These are phyloP conservation scores for Hippophae tibetana DNA, from an alignment of 306 rosid genomes.

Conservation along the genomic window DNA sequence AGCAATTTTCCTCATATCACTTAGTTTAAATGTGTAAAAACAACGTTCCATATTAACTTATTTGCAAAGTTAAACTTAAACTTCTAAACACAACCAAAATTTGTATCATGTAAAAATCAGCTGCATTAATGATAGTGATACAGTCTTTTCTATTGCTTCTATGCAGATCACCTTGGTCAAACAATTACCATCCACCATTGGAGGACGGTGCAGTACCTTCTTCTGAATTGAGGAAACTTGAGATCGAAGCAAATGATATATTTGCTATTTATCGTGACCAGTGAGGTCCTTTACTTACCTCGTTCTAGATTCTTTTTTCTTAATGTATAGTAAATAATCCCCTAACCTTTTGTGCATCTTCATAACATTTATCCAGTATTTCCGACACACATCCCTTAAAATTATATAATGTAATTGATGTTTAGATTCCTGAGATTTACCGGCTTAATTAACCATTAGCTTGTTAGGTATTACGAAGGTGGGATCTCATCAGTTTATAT, in stretches of 20 bases:
- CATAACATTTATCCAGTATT: conserved; percentile 6
- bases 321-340: conserved; percentile 11
- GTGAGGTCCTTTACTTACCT: conserved; percentile 98
- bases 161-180: conserved; percentile 94
- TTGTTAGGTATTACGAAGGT: conserved; percentile 93
- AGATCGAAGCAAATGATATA: conserved; percentile 84
- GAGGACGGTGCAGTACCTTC: conserved; percentile 91
- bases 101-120: not conserved
- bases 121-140: not conserved
- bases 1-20: no score
- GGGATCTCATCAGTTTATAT: conserved; percentile 96
- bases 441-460: conserved; percentile 42
- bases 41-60: no score
- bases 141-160: conserved; percentile 7
- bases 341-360: not conserved
- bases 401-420: conserved; percentile 2
- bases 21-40: no score
- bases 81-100: no score
- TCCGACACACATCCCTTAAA: conserved; percentile 5
- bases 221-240: conserved; percentile 69
- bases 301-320: conserved; percentile 27
- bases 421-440: conserved; percentile 17
- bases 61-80: no score
- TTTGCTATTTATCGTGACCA: conserved; percentile 96
- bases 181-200: conserved; percentile 71